Evolutionary conservation across 2,329 filamentous ascomycete species (phyloP), one percentile per base, ranked within the genome.

Genomic region (Pseudogymnoascus sp.): DNA sequence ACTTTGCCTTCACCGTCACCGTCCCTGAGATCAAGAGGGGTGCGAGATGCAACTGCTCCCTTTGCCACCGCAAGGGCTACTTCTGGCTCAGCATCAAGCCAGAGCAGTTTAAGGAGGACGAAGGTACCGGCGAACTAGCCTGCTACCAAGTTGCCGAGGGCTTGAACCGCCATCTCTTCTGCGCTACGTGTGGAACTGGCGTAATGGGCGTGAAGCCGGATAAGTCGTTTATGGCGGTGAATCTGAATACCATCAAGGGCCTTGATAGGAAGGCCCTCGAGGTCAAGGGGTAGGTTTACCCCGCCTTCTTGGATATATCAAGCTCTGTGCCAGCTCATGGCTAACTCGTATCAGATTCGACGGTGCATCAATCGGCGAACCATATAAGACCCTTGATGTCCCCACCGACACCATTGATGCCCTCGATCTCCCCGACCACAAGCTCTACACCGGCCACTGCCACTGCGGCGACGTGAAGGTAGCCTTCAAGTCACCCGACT

Each of bases 31-130:
- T 58, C 32, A 58, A 58, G n/a, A 30, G 37, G 5, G 57, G 34
- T 14, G 14, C 34, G 3, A 25, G 20, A 37, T 58, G 57, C 34
- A 58, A 58, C 25, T 58, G 57, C 32, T 28, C 57, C 18, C 14
- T 58, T 20, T 58, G 57, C 57, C 37, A 25, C 32, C 57, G 57
- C 57, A 58, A 58, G 22, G 57, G 57, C 18, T 58, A 58, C 32
- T 25, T 58, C 20, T 38, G 20, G 18, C 14, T 39, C 22, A 39
- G 12, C 7, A 9, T 39, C 32, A 38, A 11, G 3, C 16, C 57
- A 6, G 32, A 30, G 34, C 57, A 37, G n/a, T 58, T 58, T 32
- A 39, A 38, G 32, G 16, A n/a, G 7, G 57, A 58, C 9, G 34
- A 39, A 5, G 57, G 57, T 18, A 18, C 20, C 8, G 25, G 57